A percentile compares a stretch with the other conserved stretches of the same genome.
Conservation (phyloP, 352 stramenopile species). For the Phytophthora tubulina region DNA sequence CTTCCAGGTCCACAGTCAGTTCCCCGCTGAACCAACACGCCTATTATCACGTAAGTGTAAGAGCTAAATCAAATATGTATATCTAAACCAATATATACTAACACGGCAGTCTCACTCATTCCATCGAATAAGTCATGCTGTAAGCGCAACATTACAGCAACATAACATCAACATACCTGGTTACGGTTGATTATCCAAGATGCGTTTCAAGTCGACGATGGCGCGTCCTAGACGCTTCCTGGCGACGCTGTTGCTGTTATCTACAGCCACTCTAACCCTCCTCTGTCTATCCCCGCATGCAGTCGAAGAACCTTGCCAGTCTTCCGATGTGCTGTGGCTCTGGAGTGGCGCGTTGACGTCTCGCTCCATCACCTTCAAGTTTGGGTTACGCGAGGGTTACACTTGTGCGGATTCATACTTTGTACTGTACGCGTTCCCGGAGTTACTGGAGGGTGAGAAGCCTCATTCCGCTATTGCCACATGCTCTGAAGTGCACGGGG, state of each 20-base stretch:
- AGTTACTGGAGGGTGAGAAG: slow-evolving; percentile 51
- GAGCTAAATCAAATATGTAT: too few species aligned
- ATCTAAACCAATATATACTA: too few species aligned
- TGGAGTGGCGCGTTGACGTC: slow-evolving; percentile 79
- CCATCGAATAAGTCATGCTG: too few species aligned
- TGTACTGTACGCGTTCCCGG: slow-evolving; percentile 65
- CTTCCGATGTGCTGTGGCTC: slow-evolving; percentile 69
- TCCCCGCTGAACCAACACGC: too few species aligned
- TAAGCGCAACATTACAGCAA: background rate
- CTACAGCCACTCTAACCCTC: background rate
- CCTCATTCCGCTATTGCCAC: slow-evolving; percentile 58
- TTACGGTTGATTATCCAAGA: slow-evolving; percentile 17
- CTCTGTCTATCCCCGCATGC: slow-evolving; percentile 3
- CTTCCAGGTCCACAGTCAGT: too few species aligned
- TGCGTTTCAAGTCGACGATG: slow-evolving; percentile 12
- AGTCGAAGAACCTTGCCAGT: slow-evolving; percentile 35
- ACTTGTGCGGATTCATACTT: slow-evolving; percentile 60
- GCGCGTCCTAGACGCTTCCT: slow-evolving; percentile 5
- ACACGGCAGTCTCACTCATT: too few species aligned
- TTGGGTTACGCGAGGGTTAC: slow-evolving; percentile 69
- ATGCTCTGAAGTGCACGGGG: slow-evolving; percentile 43
- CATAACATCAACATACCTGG: slow-evolving; percentile 8
- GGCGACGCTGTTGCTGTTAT: slow-evolving; percentile 26
- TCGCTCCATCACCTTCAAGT: slow-evolving; percentile 74
- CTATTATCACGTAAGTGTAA: too few species aligned